Evolutionary conservation across 352 stramenopile species (phyloP).

Genomic region (Pythium diclinum): DNA sequence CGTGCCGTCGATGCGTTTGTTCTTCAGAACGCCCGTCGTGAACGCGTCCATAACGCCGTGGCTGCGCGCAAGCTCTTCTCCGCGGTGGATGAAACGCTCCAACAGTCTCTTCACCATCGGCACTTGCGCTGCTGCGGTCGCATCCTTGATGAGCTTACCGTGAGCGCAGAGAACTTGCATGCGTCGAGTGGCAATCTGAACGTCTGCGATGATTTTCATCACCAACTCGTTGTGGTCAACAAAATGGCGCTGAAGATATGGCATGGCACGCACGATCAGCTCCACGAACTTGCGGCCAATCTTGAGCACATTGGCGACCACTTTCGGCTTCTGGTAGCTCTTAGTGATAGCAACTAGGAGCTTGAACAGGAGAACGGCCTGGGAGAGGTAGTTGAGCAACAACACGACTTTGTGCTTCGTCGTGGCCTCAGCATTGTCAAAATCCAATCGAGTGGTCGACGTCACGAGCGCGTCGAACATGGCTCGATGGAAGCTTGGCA

Average conservation of each 20-base stretch:
- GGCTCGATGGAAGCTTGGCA: conserved; percentile 42
- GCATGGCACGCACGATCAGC: conserved; percentile 46
- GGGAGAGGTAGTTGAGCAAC: conserved; percentile 50
- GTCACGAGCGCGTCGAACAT: conserved; percentile 47
- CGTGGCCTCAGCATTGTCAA: conserved; percentile 12
- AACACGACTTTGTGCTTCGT: conserved; percentile 26
- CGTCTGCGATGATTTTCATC: conserved; percentile 47
- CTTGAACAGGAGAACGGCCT: conserved; percentile 58
- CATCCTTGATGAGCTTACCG: conserved; percentile 58
- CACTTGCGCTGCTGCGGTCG: conserved; percentile 47
- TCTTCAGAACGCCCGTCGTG: conserved; percentile 62
- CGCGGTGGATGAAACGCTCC: conserved; percentile 55
- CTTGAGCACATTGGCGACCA: conserved; percentile 55
- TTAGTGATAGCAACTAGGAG: conserved; percentile 58
- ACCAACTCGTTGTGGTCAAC: conserved; percentile 40
- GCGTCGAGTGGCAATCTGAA: conserved; percentile 56
- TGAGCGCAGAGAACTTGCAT: conserved; percentile 67
- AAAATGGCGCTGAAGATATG: conserved; percentile 56
- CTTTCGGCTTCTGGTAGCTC: conserved; percentile 47
- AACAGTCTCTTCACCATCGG: conserved; percentile 65
- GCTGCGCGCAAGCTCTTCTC: conserved; percentile 47
- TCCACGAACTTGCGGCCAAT: conserved; percentile 50
- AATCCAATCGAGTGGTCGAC: conserved; percentile 39
- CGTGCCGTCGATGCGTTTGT: conserved; percentile 62
- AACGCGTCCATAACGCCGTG: conserved; percentile 60